phyloP scores from a whole-genome alignment of 108 stramenopile genomes.

The Asterionellopsis glacialis region DNA sequence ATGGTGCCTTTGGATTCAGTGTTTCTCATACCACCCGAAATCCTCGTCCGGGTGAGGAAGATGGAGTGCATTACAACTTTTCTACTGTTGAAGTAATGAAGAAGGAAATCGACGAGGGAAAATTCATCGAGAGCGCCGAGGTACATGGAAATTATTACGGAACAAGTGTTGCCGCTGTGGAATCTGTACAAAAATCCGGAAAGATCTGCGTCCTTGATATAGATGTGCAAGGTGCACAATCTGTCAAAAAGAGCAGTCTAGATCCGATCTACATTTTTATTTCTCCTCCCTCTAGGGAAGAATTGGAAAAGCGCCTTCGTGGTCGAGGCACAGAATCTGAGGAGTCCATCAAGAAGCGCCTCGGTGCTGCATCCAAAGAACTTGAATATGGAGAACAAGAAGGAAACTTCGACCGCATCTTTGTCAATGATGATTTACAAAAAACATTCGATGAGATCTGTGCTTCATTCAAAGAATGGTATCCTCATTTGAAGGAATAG shows the following conservation, averaged over 20 bases:
- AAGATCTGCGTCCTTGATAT: slow-evolving; percentile 83
- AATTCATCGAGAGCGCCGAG: slow-evolving; percentile 72
- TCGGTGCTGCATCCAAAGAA: slow-evolving; percentile 61
- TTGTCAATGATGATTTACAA: slow-evolving; percentile 37
- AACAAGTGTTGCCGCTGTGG: slow-evolving; percentile 57
- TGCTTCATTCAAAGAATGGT: slow-evolving; percentile 29
- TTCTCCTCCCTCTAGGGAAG: slow-evolving; percentile 69
- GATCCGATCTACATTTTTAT: slow-evolving; percentile 64
- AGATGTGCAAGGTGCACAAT: slow-evolving; percentile 49
- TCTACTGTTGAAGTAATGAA: slow-evolving; percentile 41
- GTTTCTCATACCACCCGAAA: slow-evolving; percentile 75
- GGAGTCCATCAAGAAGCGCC: slow-evolving; percentile 43
- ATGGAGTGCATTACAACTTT: slow-evolving; percentile 80
- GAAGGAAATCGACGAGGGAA: slow-evolving; percentile 54
- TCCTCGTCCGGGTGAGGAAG: slow-evolving; percentile 58
- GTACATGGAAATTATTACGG: slow-evolving; percentile 89
- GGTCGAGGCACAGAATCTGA: slow-evolving; percentile 71
- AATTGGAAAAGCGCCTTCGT: slow-evolving; percentile 58
- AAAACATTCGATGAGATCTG: slow-evolving; percentile 24
- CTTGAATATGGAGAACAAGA: slow-evolving; percentile 45
- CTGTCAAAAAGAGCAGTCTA: slow-evolving; percentile 30
- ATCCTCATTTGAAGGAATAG: slow-evolving; percentile 30
- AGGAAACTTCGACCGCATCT: slow-evolving; percentile 9
- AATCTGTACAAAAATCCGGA: slow-evolving; percentile 39
- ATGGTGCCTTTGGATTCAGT: slow-evolving; percentile 43